Evolutionary conservation across 805 yeast species (phyloP).

Genomic region (Cyberlindnera bimundalis): DNA sequence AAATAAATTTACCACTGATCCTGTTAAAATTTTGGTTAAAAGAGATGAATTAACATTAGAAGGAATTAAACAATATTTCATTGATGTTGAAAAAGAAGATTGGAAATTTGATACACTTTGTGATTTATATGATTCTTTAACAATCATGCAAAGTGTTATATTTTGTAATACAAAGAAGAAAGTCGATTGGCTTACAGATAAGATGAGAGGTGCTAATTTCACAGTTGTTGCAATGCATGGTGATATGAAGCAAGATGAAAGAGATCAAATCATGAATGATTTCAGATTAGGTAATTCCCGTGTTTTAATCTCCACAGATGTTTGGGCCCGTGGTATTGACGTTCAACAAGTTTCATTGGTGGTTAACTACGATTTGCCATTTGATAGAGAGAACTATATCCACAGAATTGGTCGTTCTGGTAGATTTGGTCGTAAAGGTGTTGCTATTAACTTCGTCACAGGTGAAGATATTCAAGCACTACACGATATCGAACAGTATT

Average conservation of each 20-base stretch:
- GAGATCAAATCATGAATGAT: conserved; percentile 93
- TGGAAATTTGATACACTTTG: conserved; percentile 94
- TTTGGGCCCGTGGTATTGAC: conserved; percentile 98
- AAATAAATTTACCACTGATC: conserved; percentile 86
- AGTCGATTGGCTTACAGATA: conserved; percentile 85
- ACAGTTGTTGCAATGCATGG: conserved; percentile 97
- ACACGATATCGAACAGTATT: conserved; percentile 71
- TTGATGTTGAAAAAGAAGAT: conserved; percentile 87
- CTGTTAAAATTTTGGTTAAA: conserved; percentile 90
- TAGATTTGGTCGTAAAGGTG: conserved; percentile 98
- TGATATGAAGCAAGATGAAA: conserved; percentile 91
- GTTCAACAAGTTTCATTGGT: conserved; percentile 97
- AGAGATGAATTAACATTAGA: conserved; percentile 91
- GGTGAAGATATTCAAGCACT: conserved; percentile 69
- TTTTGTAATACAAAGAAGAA: conserved; percentile 96
- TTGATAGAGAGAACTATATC: conserved; percentile 90
- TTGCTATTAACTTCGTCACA: conserved; percentile 92
- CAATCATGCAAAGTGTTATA: conserved; percentile 96
- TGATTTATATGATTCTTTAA: conserved; percentile 90
- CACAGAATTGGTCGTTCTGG: conserved; percentile 99
- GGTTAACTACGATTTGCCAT: conserved; percentile 91
- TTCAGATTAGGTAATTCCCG: conserved; percentile 92
- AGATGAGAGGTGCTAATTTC: conserved; percentile 76
- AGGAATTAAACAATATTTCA: conserved; percentile 90
- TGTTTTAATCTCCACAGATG: conserved; percentile 92